These are phyloP conservation scores for Arthroderma sp. DNA, from an alignment of 2,329 filamentous ascomycete genomes.

Conservation along the genomic window DNA sequence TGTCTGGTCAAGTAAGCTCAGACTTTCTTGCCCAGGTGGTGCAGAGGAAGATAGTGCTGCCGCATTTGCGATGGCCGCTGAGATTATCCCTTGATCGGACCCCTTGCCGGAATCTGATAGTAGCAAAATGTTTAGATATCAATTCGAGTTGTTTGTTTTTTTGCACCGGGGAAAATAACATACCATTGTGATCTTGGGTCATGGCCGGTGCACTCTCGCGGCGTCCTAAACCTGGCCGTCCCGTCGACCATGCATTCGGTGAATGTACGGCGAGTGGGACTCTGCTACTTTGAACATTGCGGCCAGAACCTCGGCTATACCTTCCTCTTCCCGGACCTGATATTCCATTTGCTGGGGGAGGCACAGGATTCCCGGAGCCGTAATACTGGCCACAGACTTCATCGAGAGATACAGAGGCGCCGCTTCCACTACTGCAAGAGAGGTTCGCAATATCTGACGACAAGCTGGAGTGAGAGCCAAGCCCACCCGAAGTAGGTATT, in stretches of 20 bases:
- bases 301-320: conserved; percentile 47
- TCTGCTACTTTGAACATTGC: conserved; percentile 39
- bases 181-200: conserved; percentile 22
- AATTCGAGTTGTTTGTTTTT: not conserved
- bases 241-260: conserved; percentile 41
- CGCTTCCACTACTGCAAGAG: conserved; percentile 39
- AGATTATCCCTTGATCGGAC: conserved; percentile 68
- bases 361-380: conserved; percentile 40
- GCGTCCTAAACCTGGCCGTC: conserved; percentile 35
- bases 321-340: conserved; percentile 76
- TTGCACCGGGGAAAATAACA: conserved; percentile 12
- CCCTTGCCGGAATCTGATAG: conserved; percentile 21
- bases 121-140: not conserved
- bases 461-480: conserved; percentile 44
- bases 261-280: conserved; percentile 49
- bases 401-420: conserved; percentile 32
- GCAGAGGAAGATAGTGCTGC: conserved; percentile 51
- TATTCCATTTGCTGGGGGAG: conserved; percentile 52
- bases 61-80: conserved; percentile 78
- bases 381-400: conserved; percentile 42
- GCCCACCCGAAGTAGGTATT: conserved; percentile 76
- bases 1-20: conserved; percentile 60
- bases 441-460: conserved; percentile 53
- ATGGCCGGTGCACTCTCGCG: conserved; percentile 32
- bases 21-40: conserved; percentile 57